A percentile compares a stretch with the other conserved stretches of the same genome.
Conservation (phyloP, 2,329 filamentous ascomycete genomes). For the Pseudogymnoascus sp. region DNA sequence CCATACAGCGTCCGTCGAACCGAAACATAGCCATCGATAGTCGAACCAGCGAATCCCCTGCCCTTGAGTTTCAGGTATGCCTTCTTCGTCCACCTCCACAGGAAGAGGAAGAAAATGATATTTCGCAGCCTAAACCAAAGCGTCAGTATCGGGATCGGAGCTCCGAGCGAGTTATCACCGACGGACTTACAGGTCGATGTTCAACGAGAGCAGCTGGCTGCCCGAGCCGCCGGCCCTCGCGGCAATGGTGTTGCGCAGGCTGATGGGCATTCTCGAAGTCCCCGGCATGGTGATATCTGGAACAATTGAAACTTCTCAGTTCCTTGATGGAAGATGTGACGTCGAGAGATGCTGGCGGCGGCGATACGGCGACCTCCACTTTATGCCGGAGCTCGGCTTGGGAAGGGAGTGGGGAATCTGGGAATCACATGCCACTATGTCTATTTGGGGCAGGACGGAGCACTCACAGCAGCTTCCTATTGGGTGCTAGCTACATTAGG, state of each 20-base stretch:
- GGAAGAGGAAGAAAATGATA: conserved; percentile 79
- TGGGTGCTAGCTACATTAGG: neutral
- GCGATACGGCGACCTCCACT: neutral
- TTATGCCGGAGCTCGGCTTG: neutral
- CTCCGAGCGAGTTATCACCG: conserved; percentile 7
- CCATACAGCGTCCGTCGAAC: conserved; percentile 70
- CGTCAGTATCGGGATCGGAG: neutral
- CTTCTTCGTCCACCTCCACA: conserved; percentile 74
- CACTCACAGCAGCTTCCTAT: neutral
- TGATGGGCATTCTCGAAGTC: conserved; percentile 62
- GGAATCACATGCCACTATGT: conserved; percentile 5
- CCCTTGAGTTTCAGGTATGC: conserved; percentile 79
- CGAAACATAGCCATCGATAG: conserved; percentile 65
- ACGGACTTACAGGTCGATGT: conserved; percentile 57
- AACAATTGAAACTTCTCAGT: neutral
- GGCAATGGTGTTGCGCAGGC: conserved; percentile 58
- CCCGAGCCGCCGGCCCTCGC: conserved; percentile 50
- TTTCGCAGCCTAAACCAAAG: conserved; percentile 61
- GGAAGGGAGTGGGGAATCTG: neutral
- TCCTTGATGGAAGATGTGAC: neutral
- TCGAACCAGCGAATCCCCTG: conserved; percentile 74
- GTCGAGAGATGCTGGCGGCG: neutral
- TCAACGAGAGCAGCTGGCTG: conserved; percentile 52
- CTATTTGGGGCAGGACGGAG: neutral
- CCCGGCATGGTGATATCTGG: conserved; percentile 46